Base-by-base conservation (phyloP, 768 basidiomycete genomes). In the Termitomyces sp. region DNA sequence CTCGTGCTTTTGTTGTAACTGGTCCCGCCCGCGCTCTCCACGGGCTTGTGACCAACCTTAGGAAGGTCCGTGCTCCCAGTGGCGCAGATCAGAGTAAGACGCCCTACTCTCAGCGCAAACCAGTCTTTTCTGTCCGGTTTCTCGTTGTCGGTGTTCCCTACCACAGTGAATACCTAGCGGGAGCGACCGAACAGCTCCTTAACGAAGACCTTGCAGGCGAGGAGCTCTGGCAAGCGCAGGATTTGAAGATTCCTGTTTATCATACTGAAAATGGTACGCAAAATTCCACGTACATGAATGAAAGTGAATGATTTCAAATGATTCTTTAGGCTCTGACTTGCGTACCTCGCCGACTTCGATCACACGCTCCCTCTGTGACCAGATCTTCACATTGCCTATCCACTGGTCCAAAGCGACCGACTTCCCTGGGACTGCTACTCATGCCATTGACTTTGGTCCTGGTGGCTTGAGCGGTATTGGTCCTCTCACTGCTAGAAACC, bases 71-170 rank as follows among this genome's bases (percentile, higher is more conserved):
- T 63, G 97, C 97, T 0, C 83, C 93, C 0, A 79, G 79, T 20
- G 93, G 93, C 39, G 78, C 88, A 36, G 97, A 99, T 66, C 97
- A 99, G 74, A 92, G 88, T 82, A 97, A 97, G 76, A 78, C 84
- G 3, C 91, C 95, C 11, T 96, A 88, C 77, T 96, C 94, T 8
- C 94, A 98, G 77, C 84, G 97, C 66, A 96, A 96, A 74, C 88
- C 91, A 6, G 90, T 93, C 6, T 98, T 99, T 73, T 89, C 85
- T 45, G 84, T 91, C 50, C 88, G 97, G 47, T 99, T 98, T 80
- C 77, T 99, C 67, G 89, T 93, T n/a, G 90, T 99, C 68, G 89
- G 87, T 55, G 96, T 95, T 2, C 97, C 97, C 0, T 99, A 95
- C 76, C 97, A 99, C 79, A 95, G 94, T 72, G 76, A 78, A 20